A percentile compares a stretch with the other conserved stretches of the same genome.
These are phyloP conservation scores for Penicillium verrucosum DNA, from an alignment of 2,329 filamentous ascomycete genomes.

Conservation along the genomic window DNA sequence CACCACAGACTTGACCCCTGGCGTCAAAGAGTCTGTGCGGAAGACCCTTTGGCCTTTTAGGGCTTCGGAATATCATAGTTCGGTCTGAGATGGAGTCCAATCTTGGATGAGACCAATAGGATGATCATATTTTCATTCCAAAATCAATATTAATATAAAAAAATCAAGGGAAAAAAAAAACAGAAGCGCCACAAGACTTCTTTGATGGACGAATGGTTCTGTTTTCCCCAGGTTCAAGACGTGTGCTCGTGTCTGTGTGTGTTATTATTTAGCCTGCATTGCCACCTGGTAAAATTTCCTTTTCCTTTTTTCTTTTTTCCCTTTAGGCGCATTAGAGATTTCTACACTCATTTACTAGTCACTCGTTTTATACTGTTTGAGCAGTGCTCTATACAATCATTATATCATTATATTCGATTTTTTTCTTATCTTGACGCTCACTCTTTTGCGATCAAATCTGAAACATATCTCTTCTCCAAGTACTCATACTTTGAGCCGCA, in stretches of 20 bases:
- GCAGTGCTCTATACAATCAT: constrained; percentile 31
- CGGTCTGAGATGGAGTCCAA: constrained; percentile 17
- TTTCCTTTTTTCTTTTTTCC: constrained; percentile 8
- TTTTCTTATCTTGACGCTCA: constrained; percentile 19
- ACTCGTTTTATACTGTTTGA: constrained; percentile 20
- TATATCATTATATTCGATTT: constrained; percentile 25
- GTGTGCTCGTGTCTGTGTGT: neutral
- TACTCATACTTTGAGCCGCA: constrained; percentile 1
- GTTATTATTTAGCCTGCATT: constrained; percentile 24
- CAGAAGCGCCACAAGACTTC: constrained; percentile 1
- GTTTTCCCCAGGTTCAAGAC: constrained; percentile 9
- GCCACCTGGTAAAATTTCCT: constrained; percentile 19
- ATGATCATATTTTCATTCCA: neutral
- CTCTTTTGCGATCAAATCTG: constrained; percentile 22
- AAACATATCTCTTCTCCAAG: constrained; percentile 3
- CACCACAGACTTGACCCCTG: neutral
- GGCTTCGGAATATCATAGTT: constrained; percentile 16
- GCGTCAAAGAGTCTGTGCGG: constrained; percentile 5
- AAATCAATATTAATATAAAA: constrained; percentile 11
- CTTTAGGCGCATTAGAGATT: constrained; percentile 16
- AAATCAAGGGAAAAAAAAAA: neutral
- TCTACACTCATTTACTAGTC: constrained; percentile 15
- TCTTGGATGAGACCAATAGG: constrained; percentile 19
- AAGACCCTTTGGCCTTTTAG: constrained; percentile 8
- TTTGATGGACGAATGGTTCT: constrained; percentile 1